phyloP scores from a whole-genome alignment of 805 yeast species.

The Wickerhamomyces ciferrii region DNA sequence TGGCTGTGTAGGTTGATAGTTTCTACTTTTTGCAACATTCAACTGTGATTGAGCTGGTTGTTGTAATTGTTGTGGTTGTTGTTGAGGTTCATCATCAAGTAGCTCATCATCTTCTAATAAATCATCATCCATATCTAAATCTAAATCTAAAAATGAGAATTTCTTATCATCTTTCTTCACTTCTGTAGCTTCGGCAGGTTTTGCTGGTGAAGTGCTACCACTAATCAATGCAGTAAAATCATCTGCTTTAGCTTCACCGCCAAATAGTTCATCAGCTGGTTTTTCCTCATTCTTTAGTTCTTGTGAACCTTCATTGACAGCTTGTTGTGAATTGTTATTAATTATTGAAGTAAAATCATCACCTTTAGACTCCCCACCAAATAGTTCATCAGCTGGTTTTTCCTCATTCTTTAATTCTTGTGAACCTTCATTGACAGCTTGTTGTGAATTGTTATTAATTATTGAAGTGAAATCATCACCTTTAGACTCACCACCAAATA shows the following conservation, averaged over 20 bases:
- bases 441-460: neutral
- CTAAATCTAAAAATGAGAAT: conserved; percentile 9
- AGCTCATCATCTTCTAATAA: conserved; percentile 12
- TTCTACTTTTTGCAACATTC: neutral
- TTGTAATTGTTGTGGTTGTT: neutral
- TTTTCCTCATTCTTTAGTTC: neutral
- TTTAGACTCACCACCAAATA: neutral
- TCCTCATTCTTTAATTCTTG: neutral
- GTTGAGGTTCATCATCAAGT: conserved; percentile 3
- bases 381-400: neutral
- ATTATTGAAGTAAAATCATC: neutral
- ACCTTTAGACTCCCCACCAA: neutral
- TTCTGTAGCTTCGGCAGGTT: neutral
- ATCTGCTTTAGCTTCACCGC: neutral
- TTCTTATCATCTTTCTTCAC: conserved; percentile 2
- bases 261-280: neutral
- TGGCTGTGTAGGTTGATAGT: neutral
- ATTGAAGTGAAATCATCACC: neutral
- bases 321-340: neutral
- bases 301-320: too few relatives aligned
- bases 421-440: too few relatives aligned
- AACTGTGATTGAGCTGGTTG: neutral
- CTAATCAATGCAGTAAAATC: conserved; percentile 1
- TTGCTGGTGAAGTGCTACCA: neutral
- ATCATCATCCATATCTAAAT: conserved; percentile 2